Evolutionary conservation across 2,329 filamentous ascomycete species (phyloP).

Genomic region (Talaromyces funiculosus): DNA sequence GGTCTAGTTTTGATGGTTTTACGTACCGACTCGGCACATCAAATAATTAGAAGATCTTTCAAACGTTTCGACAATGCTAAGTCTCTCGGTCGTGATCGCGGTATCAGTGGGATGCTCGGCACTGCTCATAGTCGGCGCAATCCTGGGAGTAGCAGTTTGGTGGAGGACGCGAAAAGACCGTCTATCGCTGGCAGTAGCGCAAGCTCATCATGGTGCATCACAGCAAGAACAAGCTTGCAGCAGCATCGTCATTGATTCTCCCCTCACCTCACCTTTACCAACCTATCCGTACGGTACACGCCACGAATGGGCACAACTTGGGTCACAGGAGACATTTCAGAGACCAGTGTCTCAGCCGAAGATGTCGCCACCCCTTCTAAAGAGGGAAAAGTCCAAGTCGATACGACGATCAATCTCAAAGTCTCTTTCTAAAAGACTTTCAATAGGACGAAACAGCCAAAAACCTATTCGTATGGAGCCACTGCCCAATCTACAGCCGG

Average conservation of each 20-base stretch:
- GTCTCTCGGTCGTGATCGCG: constrained; percentile 29
- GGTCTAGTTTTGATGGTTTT: neutral
- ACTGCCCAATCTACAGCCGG: constrained; percentile 20
- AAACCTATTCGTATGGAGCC: constrained; percentile 14
- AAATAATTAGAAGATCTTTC: neutral
- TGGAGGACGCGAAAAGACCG: constrained; percentile 31
- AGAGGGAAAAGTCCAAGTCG: constrained; percentile 26
- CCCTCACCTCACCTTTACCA: constrained; percentile 27
- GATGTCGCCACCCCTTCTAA: neutral
- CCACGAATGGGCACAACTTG: constrained; percentile 30
- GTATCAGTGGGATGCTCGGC: constrained; percentile 31
- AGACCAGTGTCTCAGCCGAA: constrained; percentile 13
- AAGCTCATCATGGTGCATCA: constrained; percentile 20
- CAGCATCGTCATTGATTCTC: constrained; percentile 14
- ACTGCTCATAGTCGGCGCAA: constrained; percentile 29
- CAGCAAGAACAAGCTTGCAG: constrained; percentile 27
- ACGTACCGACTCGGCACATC: neutral
- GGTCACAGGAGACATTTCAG: constrained; percentile 28
- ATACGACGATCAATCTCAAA: constrained; percentile 30
- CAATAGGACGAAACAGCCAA: constrained; percentile 20
- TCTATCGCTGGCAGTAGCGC: constrained; percentile 23
- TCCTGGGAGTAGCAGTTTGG: constrained; percentile 31
- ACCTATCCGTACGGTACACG: constrained; percentile 32
- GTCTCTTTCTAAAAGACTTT: constrained; percentile 29
- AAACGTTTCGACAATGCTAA: constrained; percentile 24